These are phyloP conservation scores for Heliamphora pulchella DNA, from an alignment of 179 eudicot species.

Conservation along the genomic window DNA sequence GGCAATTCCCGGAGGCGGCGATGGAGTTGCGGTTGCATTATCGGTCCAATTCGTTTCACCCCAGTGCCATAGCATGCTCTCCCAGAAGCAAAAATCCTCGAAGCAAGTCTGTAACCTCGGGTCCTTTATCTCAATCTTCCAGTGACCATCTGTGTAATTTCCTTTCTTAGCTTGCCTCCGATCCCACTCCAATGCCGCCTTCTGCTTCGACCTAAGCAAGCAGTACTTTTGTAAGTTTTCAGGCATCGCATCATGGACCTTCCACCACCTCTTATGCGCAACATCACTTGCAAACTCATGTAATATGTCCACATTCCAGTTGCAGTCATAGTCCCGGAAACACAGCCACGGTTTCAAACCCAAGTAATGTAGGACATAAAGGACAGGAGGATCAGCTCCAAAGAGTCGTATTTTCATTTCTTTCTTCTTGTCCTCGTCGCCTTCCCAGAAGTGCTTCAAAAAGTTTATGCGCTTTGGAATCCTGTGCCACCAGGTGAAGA, in stretches of 20 bases:
- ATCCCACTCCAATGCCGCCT: constrained; percentile 85
- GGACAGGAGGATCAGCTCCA: constrained; percentile 70
- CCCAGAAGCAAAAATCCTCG: constrained; percentile 72
- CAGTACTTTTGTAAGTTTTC: constrained; percentile 58
- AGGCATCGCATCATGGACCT: constrained; percentile 80
- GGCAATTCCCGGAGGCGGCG: constrained; percentile 33
- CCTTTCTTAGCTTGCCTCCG: constrained; percentile 66
- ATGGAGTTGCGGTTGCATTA: constrained; percentile 43
- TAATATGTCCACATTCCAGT: constrained; percentile 62
- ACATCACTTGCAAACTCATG: constrained; percentile 86
- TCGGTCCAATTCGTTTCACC: constrained; percentile 89
- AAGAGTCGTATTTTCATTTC: constrained; percentile 52
- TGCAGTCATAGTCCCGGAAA: constrained; percentile 81
- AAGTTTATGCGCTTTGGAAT: constrained; percentile 76
- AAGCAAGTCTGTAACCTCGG: constrained; percentile 54
- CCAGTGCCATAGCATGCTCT: constrained; percentile 79
- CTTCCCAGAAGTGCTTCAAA: constrained; percentile 73
- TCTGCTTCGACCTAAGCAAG: constrained; percentile 49
- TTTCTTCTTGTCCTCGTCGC: constrained; percentile 54
- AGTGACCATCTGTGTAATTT: constrained; percentile 67
- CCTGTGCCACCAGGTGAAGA: constrained; percentile 96
- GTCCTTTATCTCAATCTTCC: constrained; percentile 55
- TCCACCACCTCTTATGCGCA: constrained; percentile 87
- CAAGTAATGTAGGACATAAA: constrained; percentile 74
- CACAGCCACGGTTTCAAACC: constrained; percentile 94